These are phyloP conservation scores for Monosporascus sp. DNA, from an alignment of 2,329 filamentous ascomycete species.

Conservation along the genomic window DNA sequence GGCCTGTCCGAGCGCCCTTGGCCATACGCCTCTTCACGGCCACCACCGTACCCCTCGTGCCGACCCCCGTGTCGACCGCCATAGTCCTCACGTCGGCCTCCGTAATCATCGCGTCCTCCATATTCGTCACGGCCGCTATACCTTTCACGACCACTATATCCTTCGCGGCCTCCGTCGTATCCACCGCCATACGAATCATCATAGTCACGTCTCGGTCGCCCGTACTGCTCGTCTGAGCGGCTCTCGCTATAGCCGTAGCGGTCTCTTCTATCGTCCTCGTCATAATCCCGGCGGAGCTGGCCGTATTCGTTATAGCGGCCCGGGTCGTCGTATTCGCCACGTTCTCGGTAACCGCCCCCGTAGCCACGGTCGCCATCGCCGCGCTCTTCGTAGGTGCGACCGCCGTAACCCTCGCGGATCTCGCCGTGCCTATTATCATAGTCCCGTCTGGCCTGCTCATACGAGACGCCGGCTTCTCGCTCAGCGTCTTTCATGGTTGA, in stretches of 20 bases:
- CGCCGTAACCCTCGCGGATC: conserved; percentile 19
- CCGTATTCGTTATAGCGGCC: background rate
- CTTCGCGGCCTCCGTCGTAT: background rate
- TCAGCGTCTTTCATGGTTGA: conserved; percentile 57
- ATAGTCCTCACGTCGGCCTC: conserved; percentile 14
- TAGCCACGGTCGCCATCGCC: conserved; percentile 24
- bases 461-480: conserved; percentile 57
- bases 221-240: background rate
- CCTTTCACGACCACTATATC: background rate
- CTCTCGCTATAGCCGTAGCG: background rate
- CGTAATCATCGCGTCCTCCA: conserved; percentile 26
- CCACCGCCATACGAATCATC: background rate
- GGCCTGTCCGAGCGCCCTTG: conserved; percentile 29
- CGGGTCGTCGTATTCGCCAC: conserved; percentile 4
- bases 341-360: conserved; percentile 5
- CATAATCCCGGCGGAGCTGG: background rate
- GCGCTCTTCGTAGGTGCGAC: conserved; percentile 16
- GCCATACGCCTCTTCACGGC: conserved; percentile 40
- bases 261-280: background rate
- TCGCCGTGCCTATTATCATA: conserved; percentile 53
- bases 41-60: conserved; percentile 7
- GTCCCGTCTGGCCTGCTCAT: conserved; percentile 60
- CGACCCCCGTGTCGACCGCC: background rate
- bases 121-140: conserved; percentile 30
- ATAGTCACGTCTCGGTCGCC: background rate